These are phyloP conservation scores for Linnemannia exigua DNA, from an alignment of 192 early-diverging fungal genomes.

Conservation along the genomic window DNA sequence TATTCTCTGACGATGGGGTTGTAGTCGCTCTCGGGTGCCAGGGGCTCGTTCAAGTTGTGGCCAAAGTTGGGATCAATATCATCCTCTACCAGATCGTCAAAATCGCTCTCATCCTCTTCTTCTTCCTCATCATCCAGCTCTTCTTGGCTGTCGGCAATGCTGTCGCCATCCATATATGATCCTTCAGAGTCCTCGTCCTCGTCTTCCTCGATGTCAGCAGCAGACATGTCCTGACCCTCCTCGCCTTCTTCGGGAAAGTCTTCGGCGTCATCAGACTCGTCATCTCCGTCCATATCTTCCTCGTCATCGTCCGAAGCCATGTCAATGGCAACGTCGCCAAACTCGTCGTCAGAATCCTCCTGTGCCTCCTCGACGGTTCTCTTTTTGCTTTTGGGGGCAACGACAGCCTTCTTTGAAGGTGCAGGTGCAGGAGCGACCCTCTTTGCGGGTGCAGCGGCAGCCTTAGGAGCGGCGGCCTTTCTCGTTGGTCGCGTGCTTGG, in stretches of 20 bases:
- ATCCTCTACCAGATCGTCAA: conserved; percentile 27
- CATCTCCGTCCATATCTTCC: conserved; percentile 48
- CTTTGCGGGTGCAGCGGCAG: not conserved
- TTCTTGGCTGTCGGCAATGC: conserved; percentile 62
- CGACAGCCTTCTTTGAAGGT: conserved; percentile 30
- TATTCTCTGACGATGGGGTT: conserved; percentile 57
- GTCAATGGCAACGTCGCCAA: conserved; percentile 65
- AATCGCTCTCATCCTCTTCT: conserved; percentile 59
- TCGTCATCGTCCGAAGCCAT: conserved; percentile 67
- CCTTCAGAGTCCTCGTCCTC: conserved; percentile 59
- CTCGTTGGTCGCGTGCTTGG: conserved; percentile 36
- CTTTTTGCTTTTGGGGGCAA: conserved; percentile 39
- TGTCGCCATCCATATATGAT: conserved; percentile 60
- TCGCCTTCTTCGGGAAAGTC: conserved; percentile 35
- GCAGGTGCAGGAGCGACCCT: conserved; percentile 20
- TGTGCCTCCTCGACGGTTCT: conserved; percentile 45
- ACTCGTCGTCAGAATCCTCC: conserved; percentile 59
- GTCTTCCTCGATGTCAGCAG: conserved; percentile 65
- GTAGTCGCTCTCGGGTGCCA: conserved; percentile 62
- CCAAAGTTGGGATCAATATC: conserved; percentile 44
- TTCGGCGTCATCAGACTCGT: conserved; percentile 29
- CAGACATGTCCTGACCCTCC: conserved; percentile 64
- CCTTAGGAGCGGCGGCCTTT: conserved; percentile 18
- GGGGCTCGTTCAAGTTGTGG: conserved; percentile 37
- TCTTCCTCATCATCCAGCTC: conserved; percentile 65